phyloP scores from a whole-genome alignment of 2,329 filamentous ascomycete species.

The Ophiosphaerella herpotricha region DNA sequence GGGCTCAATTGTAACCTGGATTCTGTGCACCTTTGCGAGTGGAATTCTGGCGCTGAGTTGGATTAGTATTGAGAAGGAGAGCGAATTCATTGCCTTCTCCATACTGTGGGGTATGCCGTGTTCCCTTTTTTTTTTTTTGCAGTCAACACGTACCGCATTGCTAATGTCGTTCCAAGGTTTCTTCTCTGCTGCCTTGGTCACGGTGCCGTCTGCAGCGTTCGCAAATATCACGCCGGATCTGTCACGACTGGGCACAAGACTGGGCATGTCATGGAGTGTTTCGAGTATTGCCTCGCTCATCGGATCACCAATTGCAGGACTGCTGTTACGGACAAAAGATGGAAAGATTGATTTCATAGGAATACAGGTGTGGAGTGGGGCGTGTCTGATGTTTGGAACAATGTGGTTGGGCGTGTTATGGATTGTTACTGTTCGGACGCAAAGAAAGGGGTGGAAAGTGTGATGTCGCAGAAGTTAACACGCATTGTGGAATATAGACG shows the following conservation, averaged over 20 bases:
- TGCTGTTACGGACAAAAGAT: constrained; percentile 30
- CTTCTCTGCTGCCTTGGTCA: constrained; percentile 45
- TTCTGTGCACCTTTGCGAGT: constrained; percentile 32
- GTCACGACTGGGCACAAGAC: constrained; percentile 39
- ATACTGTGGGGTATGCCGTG: constrained; percentile 43
- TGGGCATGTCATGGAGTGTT: constrained; percentile 46
- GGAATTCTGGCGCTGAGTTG: constrained; percentile 37
- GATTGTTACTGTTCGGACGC: constrained; percentile 24
- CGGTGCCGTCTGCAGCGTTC: constrained; percentile 43
- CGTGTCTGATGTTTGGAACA: constrained; percentile 39
- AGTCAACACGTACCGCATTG: neutral
- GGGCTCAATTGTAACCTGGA: constrained; percentile 42
- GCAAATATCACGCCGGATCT: constrained; percentile 45
- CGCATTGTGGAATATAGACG: no score
- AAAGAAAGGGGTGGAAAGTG: constrained; percentile 39
- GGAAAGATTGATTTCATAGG: constrained; percentile 35
- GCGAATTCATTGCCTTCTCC: constrained; percentile 39
- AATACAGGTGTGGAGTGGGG: constrained; percentile 42
- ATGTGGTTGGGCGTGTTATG: constrained; percentile 33
- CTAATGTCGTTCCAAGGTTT: constrained; percentile 28
- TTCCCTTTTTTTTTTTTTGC: no score
- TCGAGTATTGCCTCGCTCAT: constrained; percentile 43
- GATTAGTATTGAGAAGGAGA: constrained; percentile 38
- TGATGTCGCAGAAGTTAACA: constrained; percentile 7
- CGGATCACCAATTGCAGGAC: constrained; percentile 43